A percentile compares a stretch with the other conserved stretches of the same genome.
Conservation (phyloP, 768 basidiomycete genomes). For the Royoungia palumana region DNA sequence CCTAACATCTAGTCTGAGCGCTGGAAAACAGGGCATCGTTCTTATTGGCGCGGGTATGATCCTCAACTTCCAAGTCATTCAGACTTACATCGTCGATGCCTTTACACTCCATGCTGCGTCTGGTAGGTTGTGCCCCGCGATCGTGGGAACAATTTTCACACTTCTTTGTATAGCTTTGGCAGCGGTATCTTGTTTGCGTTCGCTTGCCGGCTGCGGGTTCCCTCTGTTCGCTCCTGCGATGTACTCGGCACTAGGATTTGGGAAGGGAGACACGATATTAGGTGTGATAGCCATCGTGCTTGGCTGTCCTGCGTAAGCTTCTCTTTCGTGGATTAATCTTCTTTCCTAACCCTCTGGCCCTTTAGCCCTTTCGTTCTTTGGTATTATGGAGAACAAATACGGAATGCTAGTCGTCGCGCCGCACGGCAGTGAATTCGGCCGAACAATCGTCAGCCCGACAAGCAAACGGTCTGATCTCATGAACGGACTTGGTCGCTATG, state of each 20-base stretch:
- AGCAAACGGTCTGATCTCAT: neutral
- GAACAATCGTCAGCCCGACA: neutral
- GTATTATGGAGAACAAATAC: conserved; percentile 47
- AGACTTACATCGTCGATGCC: conserved; percentile 65
- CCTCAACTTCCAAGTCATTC: conserved; percentile 57
- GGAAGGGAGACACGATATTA: conserved; percentile 65
- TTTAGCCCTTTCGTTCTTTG: conserved; percentile 43
- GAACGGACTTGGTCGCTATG: too few relatives aligned
- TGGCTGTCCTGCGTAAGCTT: conserved; percentile 51
- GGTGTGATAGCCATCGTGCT: conserved; percentile 55
- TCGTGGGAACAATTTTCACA: neutral
- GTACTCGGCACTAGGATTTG: conserved; percentile 63
- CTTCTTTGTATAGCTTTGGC: conserved; percentile 49
- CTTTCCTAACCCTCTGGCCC: conserved; percentile 33
- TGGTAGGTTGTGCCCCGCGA: conserved; percentile 34
- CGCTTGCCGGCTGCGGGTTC: conserved; percentile 69
- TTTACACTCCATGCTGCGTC: conserved; percentile 69
- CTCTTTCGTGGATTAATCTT: neutral
- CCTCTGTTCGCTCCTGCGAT: conserved; percentile 75
- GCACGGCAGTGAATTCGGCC: conserved; percentile 17
- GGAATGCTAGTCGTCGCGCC: conserved; percentile 46
- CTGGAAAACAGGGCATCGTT: conserved; percentile 46
- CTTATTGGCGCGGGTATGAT: conserved; percentile 57
- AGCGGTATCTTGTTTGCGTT: conserved; percentile 59
- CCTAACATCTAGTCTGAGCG: too few relatives aligned